A percentile compares a stretch with the other conserved stretches of the same genome.
These are phyloP conservation scores for Fusarium sp. DNA, from an alignment of 2,329 filamentous ascomycete species.

Conservation along the genomic window DNA sequence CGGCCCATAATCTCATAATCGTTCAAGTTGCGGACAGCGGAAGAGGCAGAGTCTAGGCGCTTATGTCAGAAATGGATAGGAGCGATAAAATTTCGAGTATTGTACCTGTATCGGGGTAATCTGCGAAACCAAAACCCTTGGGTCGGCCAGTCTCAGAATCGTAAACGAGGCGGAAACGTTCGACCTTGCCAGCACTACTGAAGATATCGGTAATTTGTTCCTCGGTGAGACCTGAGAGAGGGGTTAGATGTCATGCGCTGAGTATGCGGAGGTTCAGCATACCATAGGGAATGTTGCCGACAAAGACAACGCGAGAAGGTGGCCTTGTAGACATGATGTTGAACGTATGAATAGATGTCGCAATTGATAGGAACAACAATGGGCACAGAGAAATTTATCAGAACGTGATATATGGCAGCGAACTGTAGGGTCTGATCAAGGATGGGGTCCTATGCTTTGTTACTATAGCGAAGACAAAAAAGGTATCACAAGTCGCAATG, in stretches of 20 bases:
- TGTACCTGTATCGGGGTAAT: slow-evolving; percentile 89
- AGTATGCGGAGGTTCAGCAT: slow-evolving; percentile 38
- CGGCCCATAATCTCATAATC: slow-evolving; percentile 95
- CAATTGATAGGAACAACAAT: not conserved
- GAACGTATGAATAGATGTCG: slow-evolving; percentile 1
- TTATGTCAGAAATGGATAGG: slow-evolving; percentile 26
- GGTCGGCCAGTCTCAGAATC: slow-evolving; percentile 94
- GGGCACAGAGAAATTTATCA: not conserved
- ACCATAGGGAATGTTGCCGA: slow-evolving; percentile 89
- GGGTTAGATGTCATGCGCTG: slow-evolving; percentile 37
- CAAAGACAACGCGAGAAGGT: slow-evolving; percentile 82
- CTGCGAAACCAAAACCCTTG: slow-evolving; percentile 96
- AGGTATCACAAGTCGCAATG: slow-evolving; percentile 14
- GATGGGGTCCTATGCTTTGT: not conserved
- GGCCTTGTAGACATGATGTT: slow-evolving; percentile 78
- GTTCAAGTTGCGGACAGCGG: slow-evolving; percentile 94
- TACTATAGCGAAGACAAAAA: not conserved
- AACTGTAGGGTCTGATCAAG: not conserved
- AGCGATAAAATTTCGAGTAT: slow-evolving; percentile 11
- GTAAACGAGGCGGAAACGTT: slow-evolving; percentile 93
- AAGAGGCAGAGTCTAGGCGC: slow-evolving; percentile 78
- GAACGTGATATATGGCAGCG: not conserved
- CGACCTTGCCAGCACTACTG: slow-evolving; percentile 86
- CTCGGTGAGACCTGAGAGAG: slow-evolving; percentile 83
- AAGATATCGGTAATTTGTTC: slow-evolving; percentile 97